A percentile compares a stretch with the other conserved stretches of the same genome.
phyloP scores from a whole-genome alignment of 495 filamentous ascomycete species.

The Aspergillus incahuasiensis region DNA sequence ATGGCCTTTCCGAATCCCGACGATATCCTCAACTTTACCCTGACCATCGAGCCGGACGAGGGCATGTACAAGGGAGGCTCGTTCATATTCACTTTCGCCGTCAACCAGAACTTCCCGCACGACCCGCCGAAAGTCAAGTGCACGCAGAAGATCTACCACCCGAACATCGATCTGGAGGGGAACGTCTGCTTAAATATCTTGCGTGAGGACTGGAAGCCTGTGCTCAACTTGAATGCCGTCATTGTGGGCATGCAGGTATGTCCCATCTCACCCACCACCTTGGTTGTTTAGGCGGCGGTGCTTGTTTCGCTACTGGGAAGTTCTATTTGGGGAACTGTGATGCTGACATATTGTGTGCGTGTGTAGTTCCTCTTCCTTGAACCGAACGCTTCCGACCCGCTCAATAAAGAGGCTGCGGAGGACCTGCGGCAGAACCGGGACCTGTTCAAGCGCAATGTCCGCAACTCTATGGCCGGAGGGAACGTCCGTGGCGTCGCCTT shows the following conservation, averaged over 20 bases:
- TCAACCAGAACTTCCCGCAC: constrained; percentile 93
- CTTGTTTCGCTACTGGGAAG: not conserved
- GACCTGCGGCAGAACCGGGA: constrained; percentile 82
- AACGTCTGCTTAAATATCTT: constrained; percentile 98
- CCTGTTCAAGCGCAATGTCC: constrained; percentile 85
- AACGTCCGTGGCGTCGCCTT: constrained; percentile 65
- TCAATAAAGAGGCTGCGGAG: constrained; percentile 96
- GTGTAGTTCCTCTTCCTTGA: constrained; percentile 93
- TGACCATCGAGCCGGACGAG: constrained; percentile 93
- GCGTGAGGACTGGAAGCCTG: constrained; percentile 97
- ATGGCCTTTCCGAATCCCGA: constrained; percentile 91
- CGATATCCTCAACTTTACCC: constrained; percentile 92
- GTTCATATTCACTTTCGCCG: constrained; percentile 87
- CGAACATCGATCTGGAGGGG: constrained; percentile 96
- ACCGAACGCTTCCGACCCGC: constrained; percentile 91
- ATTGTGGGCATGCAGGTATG: constrained; percentile 87
- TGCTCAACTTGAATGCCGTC: constrained; percentile 92
- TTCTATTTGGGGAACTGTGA: not conserved
- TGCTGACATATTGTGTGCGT: not conserved
- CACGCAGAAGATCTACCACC: constrained; percentile 97
- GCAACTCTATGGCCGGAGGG: constrained; percentile 75
- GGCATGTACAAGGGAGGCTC: constrained; percentile 92
- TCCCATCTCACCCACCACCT: constrained; percentile 6
- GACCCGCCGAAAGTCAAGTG: constrained; percentile 98
- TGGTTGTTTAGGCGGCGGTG: not conserved